Evolutionary conservation across 2,329 filamentous ascomycete genomes (phyloP).

Genomic region (Colletotrichum sansevieriae): DNA sequence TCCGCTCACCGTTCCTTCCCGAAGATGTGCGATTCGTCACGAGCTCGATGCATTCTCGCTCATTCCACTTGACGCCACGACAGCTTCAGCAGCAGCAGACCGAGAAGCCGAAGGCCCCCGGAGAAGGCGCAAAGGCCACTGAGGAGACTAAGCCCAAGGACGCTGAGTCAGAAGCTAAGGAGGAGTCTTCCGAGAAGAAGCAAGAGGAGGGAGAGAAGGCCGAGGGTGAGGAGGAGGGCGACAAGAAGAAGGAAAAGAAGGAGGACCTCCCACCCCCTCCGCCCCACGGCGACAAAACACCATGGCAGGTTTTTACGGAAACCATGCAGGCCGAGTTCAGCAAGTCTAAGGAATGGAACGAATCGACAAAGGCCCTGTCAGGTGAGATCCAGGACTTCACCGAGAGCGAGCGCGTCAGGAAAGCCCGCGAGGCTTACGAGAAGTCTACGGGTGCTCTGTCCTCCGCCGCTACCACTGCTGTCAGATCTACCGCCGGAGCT

Average conservation of each 20-base stretch:
- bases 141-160: conserved; percentile 55
- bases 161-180: conserved; percentile 47
- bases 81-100: conserved; percentile 48
- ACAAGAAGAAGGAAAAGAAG: conserved; percentile 70
- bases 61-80: conserved; percentile 54
- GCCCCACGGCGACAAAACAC: conserved; percentile 98
- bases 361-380: conserved; percentile 94
- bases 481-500: conserved; percentile 87
- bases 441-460: conserved; percentile 87
- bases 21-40: conserved; percentile 55
- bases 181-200: conserved; percentile 49
- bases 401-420: conserved; percentile 91
- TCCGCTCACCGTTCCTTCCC: conserved; percentile 62
- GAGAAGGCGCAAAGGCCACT: conserved; percentile 53
- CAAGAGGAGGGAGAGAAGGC: conserved; percentile 60
- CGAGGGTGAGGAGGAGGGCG: conserved; percentile 58
- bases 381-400: conserved; percentile 91
- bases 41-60: conserved; percentile 51
- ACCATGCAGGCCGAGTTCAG: conserved; percentile 96
- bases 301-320: conserved; percentile 98
- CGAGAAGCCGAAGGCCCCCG: conserved; percentile 44
- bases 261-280: conserved; percentile 85
- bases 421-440: conserved; percentile 87
- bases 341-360: conserved; percentile 98
- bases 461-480: conserved; percentile 80